Conservation (phyloP, 1,284 basidiomycete species). For the Leccinum fuscescens region DNA sequence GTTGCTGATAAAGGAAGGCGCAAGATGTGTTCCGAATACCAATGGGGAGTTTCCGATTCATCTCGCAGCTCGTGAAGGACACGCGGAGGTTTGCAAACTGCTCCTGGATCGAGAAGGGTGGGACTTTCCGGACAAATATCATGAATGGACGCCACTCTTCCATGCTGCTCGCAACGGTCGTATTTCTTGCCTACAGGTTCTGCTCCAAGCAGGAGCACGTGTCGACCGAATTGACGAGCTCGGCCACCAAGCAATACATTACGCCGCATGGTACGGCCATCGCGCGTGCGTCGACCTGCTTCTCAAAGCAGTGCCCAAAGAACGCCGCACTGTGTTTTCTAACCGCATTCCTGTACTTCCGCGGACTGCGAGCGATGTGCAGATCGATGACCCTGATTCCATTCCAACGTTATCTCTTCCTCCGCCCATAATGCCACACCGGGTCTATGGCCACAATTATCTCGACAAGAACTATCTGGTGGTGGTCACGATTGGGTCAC, state of each 20-base stretch:
- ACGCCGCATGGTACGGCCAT: slow-evolving; percentile 98
- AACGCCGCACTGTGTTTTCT: slow-evolving; percentile 12
- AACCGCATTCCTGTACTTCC: slow-evolving; percentile 12
- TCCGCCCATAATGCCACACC: slow-evolving; percentile 96
- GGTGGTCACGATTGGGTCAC: slow-evolving; percentile 82
- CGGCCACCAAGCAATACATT: slow-evolving; percentile 85
- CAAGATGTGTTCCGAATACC: slow-evolving; percentile 80
- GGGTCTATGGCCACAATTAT: slow-evolving; percentile 89
- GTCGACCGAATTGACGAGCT: slow-evolving; percentile 82
- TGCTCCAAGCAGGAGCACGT: slow-evolving; percentile 79
- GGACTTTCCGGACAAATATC: slow-evolving; percentile 93
- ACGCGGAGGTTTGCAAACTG: slow-evolving; percentile 77
- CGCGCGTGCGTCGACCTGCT: slow-evolving; percentile 75
- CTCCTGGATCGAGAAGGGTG: slow-evolving; percentile 78
- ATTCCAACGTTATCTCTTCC: slow-evolving; percentile 94
- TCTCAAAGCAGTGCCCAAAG: slow-evolving; percentile 46
- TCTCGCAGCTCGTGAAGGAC: slow-evolving; percentile 96
- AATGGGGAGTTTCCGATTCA: slow-evolving; percentile 97
- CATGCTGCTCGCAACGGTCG: slow-evolving; percentile 93
- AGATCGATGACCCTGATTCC: slow-evolving; percentile 65
- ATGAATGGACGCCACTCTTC: slow-evolving; percentile 97
- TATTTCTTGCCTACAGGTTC: slow-evolving; percentile 69
- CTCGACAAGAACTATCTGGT: slow-evolving; percentile 87
- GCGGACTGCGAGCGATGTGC: slow-evolving; percentile 25
- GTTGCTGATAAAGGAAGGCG: slow-evolving; percentile 69